phyloP scores from a whole-genome alignment of 2,329 filamentous ascomycete species.

The Botryotinia calthae region DNA sequence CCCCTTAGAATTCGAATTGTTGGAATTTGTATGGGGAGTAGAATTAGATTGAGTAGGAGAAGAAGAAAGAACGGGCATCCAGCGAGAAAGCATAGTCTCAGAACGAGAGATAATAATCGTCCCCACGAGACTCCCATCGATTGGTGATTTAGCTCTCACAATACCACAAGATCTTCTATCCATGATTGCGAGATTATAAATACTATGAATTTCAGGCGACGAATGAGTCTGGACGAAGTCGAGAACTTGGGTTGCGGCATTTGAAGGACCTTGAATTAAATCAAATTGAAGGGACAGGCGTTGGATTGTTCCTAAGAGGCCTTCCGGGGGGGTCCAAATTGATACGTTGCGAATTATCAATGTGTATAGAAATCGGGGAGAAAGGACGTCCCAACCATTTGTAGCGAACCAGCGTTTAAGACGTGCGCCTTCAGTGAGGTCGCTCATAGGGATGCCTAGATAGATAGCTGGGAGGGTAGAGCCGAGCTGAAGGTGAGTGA shows the following conservation, averaged over 20 bases:
- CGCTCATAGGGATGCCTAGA: slow-evolving; percentile 71
- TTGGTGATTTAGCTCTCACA: slow-evolving; percentile 61
- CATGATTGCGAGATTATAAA: slow-evolving; percentile 63
- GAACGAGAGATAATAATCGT: slow-evolving; percentile 64
- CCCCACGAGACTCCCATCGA: slow-evolving; percentile 60
- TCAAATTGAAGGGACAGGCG: slow-evolving; percentile 56
- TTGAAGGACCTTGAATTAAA: slow-evolving; percentile 61
- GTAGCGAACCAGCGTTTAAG: slow-evolving; percentile 79
- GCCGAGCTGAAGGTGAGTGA: slow-evolving; percentile 66
- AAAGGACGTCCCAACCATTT: slow-evolving; percentile 77
- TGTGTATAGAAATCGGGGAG: slow-evolving; percentile 61
- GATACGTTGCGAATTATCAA: slow-evolving; percentile 59
- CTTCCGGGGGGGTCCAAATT: slow-evolving; percentile 60
- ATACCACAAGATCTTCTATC: slow-evolving; percentile 62
- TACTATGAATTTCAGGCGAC: slow-evolving; percentile 60
- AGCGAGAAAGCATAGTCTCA: slow-evolving; percentile 56
- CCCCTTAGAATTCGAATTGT: not conserved
- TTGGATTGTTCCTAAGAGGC: slow-evolving; percentile 57
- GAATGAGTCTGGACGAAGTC: slow-evolving; percentile 56
- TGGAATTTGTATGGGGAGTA: not conserved
- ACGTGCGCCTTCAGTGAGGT: slow-evolving; percentile 48
- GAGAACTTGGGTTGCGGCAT: slow-evolving; percentile 54
- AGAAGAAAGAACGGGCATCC: slow-evolving; percentile 58
- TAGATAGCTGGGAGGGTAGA: slow-evolving; percentile 81
- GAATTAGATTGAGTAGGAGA: slow-evolving; percentile 30